Conservation (phyloP, 2,329 filamentous ascomycete genomes). For the Fusarium avenaceum region DNA sequence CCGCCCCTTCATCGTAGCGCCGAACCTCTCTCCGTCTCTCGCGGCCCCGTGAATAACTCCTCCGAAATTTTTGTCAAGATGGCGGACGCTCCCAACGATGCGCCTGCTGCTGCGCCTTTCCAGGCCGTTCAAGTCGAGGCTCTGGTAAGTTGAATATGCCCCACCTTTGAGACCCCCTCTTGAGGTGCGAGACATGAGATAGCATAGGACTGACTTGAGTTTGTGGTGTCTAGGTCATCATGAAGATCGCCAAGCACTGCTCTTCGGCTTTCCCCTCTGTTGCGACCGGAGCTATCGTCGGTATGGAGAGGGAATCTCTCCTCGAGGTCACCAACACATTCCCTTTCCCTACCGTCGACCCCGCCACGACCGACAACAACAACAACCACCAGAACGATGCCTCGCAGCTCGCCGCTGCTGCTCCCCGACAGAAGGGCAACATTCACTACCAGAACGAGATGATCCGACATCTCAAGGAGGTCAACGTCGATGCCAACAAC, state of each 20-base stretch:
- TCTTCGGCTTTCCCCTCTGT: conserved; percentile 88
- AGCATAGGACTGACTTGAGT: conserved; percentile 37
- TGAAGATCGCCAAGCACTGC: conserved; percentile 98
- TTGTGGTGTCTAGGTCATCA: conserved; percentile 76
- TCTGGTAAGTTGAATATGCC: conserved; percentile 73
- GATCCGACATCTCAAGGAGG: conserved; percentile 95
- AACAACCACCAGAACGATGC: conserved; percentile 78
- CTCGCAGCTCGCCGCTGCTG: conserved; percentile 83
- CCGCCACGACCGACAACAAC: conserved; percentile 71
- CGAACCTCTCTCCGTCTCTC: conserved; percentile 45
- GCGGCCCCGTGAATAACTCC: conserved; percentile 44
- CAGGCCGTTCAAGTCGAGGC: conserved; percentile 95
- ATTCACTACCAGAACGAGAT: conserved; percentile 92
- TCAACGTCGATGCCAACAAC: conserved; percentile 98
- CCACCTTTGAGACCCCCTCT: conserved; percentile 52
- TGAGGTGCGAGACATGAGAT: conserved; percentile 37
- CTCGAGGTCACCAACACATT: conserved; percentile 96
- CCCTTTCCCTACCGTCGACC: conserved; percentile 88
- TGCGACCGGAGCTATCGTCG: conserved; percentile 90
- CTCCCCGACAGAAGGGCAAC: conserved; percentile 93
- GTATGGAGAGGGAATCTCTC: conserved; percentile 86
- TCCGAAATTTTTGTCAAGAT: conserved; percentile 59
- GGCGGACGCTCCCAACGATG: conserved; percentile 72
- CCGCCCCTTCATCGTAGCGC: conserved; percentile 47
- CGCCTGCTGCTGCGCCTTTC: conserved; percentile 67